Evolutionary conservation across 129 eudicot genomes (phyloP).

Genomic region (Tanacetum coccineum): DNA sequence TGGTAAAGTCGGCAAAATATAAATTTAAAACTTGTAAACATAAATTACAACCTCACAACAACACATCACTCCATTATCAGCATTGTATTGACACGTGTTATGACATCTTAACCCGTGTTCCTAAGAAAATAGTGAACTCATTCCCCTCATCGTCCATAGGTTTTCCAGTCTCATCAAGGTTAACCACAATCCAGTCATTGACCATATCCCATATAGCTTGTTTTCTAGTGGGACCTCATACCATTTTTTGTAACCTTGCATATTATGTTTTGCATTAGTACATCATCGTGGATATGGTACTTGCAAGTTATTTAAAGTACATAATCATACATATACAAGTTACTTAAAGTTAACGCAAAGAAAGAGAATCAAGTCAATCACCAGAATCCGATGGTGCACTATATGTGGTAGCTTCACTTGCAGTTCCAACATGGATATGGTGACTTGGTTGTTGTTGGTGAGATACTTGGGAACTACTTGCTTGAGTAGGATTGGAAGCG

Average conservation of each 20-base stretch:
- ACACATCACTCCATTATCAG: neutral
- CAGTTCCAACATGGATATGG: no score
- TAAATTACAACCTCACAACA: no score
- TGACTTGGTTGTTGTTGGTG: neutral
- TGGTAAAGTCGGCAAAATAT: no score
- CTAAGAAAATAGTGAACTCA: neutral
- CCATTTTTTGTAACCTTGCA: neutral
- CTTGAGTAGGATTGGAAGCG: neutral
- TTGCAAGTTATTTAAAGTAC: no score
- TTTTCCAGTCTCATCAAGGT: neutral
- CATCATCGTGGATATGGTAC: no score
- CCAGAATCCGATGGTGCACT: neutral
- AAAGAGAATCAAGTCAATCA: neutral
- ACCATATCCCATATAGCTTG: slow-evolving; percentile 2
- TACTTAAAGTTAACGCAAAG: neutral
- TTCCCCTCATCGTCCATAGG: neutral
- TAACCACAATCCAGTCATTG: neutral
- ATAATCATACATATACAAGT: neutral
- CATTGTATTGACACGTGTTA: neutral
- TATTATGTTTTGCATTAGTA: no score
- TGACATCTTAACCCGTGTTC: neutral
- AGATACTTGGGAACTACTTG: neutral
- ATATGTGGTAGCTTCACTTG: neutral
- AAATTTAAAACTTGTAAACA: no score
- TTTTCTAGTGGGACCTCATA: neutral